Evolutionary conservation across 2,329 filamentous ascomycete species (phyloP), one percentile per base, ranked within the genome.

Genomic region (Dactylellina leptospora): DNA sequence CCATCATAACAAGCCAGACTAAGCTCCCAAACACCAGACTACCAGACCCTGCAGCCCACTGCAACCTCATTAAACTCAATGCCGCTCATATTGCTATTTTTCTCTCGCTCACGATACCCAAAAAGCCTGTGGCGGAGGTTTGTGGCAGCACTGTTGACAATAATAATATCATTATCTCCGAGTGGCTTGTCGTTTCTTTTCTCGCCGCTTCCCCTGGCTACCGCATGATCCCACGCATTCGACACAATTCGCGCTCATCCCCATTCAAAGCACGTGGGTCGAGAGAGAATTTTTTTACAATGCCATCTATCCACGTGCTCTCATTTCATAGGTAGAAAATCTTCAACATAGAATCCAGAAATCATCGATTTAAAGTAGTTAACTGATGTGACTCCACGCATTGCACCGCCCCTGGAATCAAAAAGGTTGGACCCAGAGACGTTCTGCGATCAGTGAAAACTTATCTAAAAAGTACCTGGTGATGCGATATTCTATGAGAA

Each of bases 21-120:
- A 20, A n/a, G 18, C 30, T n/a, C 48, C 25, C 53, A 8, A 53
- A 53, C 10, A 22, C 44, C 27, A 36, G 30, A 38, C 16, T 53
- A 9, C 48, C 11, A 33, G n/a, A n/a, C n/a, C n/a, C n/a, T n/a
- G n/a, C n/a, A n/a, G n/a, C n/a, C n/a, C n/a, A n/a, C n/a, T n/a
- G n/a, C n/a, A 30, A 16, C 23, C 45, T 58, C 62, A 60, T 68
- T 47, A 60, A 60, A 68, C 53, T 45, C 62, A 68, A 60, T 68
- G 25, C 25, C 30, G 25, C 62, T 60, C 44, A 59, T 59, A 56
- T 50, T 55, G 36, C 18, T 23, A 20, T 36, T 30, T 42, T 13
- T 25, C 16, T 16, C 42, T 22, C 56, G 28, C 38, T 60, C 27
- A 6, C 20, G 51, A 20, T 50, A 42, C 3, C 16, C 9, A 8